These are phyloP conservation scores for Arachis hypogaea DNA, from an alignment of 306 rosid genomes.

Conservation along the genomic window DNA sequence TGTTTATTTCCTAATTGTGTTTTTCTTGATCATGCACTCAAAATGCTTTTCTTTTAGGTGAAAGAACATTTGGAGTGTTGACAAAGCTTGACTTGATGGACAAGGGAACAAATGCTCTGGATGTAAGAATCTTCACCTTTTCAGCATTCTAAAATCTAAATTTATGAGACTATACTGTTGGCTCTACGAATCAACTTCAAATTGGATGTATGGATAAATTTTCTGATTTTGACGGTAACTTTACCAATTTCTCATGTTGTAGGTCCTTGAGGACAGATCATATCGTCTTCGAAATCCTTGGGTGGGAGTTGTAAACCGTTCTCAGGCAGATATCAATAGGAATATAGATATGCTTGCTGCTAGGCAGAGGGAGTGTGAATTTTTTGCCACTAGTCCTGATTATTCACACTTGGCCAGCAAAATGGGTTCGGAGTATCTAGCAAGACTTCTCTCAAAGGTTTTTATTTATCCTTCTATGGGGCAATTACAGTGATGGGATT, in stretches of 20 bases:
- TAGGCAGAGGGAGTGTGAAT: conserved; percentile 85
- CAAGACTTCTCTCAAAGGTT: conserved; percentile 93
- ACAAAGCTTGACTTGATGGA: conserved; percentile 98
- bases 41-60: conserved; percentile 53
- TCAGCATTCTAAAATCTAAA: conserved; percentile 26
- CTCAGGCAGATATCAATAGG: conserved; percentile 91
- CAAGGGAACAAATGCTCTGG: conserved; percentile 86
- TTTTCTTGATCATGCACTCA: conserved; percentile 27
- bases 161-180: conserved; percentile 32
- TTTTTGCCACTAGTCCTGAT: conserved; percentile 79
- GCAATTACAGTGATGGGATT: conserved; percentile 16
- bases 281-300: conserved; percentile 88
- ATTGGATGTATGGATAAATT: background rate
- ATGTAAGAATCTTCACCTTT: conserved; percentile 56
- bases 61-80: conserved; percentile 87
- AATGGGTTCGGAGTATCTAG: conserved; percentile 99
- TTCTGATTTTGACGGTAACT: background rate
- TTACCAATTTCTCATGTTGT: conserved; percentile 29
- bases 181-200: conserved; percentile 15
- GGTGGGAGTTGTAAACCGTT: conserved; percentile 98
- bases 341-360: conserved; percentile 85
- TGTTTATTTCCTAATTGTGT: conserved; percentile 18
- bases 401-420: conserved; percentile 80
- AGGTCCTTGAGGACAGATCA: conserved; percentile 97
- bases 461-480: conserved; percentile 25